phyloP scores from a whole-genome alignment of 805 yeast genomes.

The Candida insectorum region DNA sequence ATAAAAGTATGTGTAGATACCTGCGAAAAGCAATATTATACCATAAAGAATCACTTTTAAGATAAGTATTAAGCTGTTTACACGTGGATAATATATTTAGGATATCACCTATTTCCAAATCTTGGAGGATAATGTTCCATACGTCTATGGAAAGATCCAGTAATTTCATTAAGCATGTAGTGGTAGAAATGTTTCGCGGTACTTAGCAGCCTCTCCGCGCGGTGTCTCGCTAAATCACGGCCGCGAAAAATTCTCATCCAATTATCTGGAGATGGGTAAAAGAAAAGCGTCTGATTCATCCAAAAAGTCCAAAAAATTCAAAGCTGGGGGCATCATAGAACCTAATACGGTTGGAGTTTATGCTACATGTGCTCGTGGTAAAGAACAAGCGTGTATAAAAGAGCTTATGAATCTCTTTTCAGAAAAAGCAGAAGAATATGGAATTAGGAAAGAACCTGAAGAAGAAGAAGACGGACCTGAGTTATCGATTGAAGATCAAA shows the following conservation, averaged over 20 bases:
- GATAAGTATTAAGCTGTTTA: slow-evolving; percentile 2
- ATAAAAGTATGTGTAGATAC: slow-evolving; percentile 5
- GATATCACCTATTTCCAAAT: slow-evolving; percentile 10
- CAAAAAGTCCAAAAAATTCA: slow-evolving; percentile 38
- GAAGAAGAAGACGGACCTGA: slow-evolving; percentile 22
- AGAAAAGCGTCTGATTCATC: slow-evolving; percentile 19
- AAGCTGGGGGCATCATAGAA: slow-evolving; percentile 57
- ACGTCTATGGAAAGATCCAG: slow-evolving; percentile 14
- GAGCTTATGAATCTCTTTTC: slow-evolving; percentile 61
- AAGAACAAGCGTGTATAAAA: slow-evolving; percentile 73
- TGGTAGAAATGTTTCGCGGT: neutral
- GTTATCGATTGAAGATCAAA: slow-evolving; percentile 70
- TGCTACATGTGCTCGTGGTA: slow-evolving; percentile 82
- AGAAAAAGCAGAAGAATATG: slow-evolving; percentile 35
- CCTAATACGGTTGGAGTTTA: slow-evolving; percentile 86
- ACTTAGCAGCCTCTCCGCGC: neutral
- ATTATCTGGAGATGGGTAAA: slow-evolving; percentile 21
- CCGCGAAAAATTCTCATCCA: neutral
- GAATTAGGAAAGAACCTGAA: slow-evolving; percentile 25
- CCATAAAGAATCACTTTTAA: slow-evolving; percentile 15
- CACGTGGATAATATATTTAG: slow-evolving; percentile 6
- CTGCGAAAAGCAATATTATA: slow-evolving; percentile 2
- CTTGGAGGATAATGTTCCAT: slow-evolving; percentile 14
- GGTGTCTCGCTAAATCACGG: too few relatives aligned
- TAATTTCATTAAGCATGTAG: slow-evolving; percentile 3